Conservation (phyloP, 305 asterid genomes). For the Solanum hybrid region DNA sequence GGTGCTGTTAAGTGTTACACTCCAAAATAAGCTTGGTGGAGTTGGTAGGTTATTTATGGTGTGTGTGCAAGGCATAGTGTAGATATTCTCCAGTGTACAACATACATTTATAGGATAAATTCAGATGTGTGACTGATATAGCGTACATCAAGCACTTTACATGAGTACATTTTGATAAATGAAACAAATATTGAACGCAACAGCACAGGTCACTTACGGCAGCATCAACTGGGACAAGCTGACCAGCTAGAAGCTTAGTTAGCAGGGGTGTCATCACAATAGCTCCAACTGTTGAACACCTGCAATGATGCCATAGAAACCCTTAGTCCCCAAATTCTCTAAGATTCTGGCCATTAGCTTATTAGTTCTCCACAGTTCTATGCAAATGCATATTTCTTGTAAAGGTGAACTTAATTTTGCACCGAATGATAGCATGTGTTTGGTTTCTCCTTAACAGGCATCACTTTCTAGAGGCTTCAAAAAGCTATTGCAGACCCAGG, state of each 20-base stretch:
- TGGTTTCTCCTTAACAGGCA: neutral
- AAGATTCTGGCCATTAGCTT: neutral
- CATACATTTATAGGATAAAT: neutral
- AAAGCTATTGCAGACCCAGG: neutral
- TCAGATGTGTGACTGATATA: neutral
- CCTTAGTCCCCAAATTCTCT: neutral
- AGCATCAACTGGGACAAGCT: slow-evolving; percentile 98
- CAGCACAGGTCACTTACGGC: slow-evolving; percentile 50
- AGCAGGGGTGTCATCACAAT: slow-evolving; percentile 93
- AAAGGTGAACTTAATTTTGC: neutral
- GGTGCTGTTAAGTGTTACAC: neutral
- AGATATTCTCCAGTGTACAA: neutral
- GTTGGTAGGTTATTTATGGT: neutral
- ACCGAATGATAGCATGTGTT: neutral
- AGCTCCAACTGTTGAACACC: slow-evolving; percentile 96
- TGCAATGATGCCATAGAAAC: slow-evolving; percentile 30
- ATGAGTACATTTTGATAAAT: neutral
- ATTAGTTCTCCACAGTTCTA: neutral
- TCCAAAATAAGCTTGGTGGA: neutral
- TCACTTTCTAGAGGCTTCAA: neutral
- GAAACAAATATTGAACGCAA: neutral
- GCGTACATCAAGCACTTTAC: neutral
- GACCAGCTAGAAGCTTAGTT: slow-evolving; percentile 92
- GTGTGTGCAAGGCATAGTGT: neutral
- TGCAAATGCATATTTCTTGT: neutral